phyloP scores from a whole-genome alignment of 1,284 basidiomycete genomes.

The Apiotrichum akiyoshidainum region DNA sequence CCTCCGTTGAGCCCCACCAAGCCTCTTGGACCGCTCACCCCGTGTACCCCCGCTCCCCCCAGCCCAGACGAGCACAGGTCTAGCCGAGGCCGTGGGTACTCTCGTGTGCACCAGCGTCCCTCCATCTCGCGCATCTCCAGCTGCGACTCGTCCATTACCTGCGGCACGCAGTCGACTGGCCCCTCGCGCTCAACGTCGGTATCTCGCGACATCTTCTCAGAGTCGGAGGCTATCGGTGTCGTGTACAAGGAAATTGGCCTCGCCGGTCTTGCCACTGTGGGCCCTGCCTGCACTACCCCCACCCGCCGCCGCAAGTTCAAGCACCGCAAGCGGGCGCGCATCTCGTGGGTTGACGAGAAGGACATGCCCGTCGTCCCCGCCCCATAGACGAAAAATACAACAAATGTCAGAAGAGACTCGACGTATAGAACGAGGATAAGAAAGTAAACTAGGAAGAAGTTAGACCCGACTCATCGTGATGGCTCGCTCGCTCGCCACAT shows the following conservation, averaged over 20 bases:
- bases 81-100: background rate
- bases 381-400: background rate
- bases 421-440: no score
- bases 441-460: no score
- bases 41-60: background rate
- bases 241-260: conserved; percentile 14
- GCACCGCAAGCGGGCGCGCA: conserved; percentile 3
- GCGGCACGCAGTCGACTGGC: background rate
- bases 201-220: background rate
- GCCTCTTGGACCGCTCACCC: background rate
- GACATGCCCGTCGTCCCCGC: background rate
- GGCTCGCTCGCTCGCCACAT: no score
- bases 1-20: background rate
- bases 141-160: background rate
- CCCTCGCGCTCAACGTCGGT: background rate
- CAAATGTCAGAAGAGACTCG: background rate
- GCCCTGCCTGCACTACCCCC: background rate
- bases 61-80: background rate
- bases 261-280: conserved; percentile 1
- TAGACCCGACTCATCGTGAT: no score
- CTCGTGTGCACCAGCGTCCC: background rate
- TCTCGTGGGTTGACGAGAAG: conserved; percentile 1
- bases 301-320: background rate
- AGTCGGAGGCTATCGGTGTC: background rate
- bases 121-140: background rate